Evolutionary conservation across 306 rosid genomes (phyloP).

Genomic region (Cajanus cajan): DNA sequence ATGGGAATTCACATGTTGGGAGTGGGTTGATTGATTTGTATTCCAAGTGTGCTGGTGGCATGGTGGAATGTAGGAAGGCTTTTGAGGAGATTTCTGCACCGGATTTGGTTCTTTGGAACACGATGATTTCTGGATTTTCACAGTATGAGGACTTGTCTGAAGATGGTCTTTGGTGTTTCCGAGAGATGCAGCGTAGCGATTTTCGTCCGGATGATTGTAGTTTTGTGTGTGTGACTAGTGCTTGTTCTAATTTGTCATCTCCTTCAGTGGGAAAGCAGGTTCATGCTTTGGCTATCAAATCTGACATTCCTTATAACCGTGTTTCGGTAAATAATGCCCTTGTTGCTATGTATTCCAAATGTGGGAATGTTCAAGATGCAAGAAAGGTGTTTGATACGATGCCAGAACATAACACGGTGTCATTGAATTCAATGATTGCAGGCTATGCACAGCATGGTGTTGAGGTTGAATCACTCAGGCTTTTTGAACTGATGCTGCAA

Average conservation of each 20-base stretch:
- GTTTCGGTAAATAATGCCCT: slow-evolving; percentile 79
- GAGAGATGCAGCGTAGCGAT: slow-evolving; percentile 61
- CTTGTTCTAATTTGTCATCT: slow-evolving; percentile 74
- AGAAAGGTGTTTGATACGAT: slow-evolving; percentile 67
- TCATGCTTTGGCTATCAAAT: slow-evolving; percentile 71
- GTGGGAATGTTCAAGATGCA: slow-evolving; percentile 75
- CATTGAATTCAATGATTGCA: slow-evolving; percentile 73
- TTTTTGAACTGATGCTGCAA: slow-evolving; percentile 69
- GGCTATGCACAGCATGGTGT: slow-evolving; percentile 80
- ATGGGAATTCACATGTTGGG: slow-evolving; percentile 74
- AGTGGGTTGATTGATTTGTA: slow-evolving; percentile 82
- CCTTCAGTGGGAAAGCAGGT: slow-evolving; percentile 76
- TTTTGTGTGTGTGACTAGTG: slow-evolving; percentile 70
- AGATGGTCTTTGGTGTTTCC: slow-evolving; percentile 59
- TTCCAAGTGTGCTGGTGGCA: slow-evolving; percentile 69
- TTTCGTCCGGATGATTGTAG: slow-evolving; percentile 74
- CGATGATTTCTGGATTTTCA: slow-evolving; percentile 85
- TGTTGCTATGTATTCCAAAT: slow-evolving; percentile 80
- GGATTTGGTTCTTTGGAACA: slow-evolving; percentile 87
- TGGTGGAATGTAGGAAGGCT: slow-evolving; percentile 63
- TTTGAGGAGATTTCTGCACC: slow-evolving; percentile 66
- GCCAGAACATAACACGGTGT: slow-evolving; percentile 62
- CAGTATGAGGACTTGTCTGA: slow-evolving; percentile 60
- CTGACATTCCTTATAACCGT: slow-evolving; percentile 60
- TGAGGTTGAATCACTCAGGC: slow-evolving; percentile 56